These are phyloP conservation scores for Rhinocladiella similis DNA, from an alignment of 2,329 filamentous ascomycete genomes.

Conservation along the genomic window DNA sequence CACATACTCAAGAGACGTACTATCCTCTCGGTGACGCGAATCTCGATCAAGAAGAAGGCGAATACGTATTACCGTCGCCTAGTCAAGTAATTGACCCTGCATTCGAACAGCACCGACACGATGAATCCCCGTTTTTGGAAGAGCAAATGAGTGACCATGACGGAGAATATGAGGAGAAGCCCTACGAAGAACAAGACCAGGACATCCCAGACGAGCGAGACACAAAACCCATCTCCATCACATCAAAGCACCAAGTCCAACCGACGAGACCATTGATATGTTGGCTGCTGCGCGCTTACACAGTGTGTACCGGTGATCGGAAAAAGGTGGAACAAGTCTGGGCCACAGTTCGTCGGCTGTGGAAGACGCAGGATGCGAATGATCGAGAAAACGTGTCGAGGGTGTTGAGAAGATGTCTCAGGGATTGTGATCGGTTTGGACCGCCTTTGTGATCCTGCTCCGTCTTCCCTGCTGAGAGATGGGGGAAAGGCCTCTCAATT, in stretches of 20 bases:
- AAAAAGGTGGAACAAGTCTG: constrained; percentile 26
- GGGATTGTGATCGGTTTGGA: constrained; percentile 28
- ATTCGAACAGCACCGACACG: neutral
- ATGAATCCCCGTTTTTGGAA: neutral
- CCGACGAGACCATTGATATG: constrained; percentile 24
- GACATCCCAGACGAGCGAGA: neutral
- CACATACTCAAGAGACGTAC: constrained; percentile 20
- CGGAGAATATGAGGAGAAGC: no score
- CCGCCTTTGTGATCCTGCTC: constrained; percentile 22
- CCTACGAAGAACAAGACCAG: neutral
- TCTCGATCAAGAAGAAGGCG: constrained; percentile 29
- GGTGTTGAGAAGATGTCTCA: constrained; percentile 27
- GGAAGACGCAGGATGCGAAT: constrained; percentile 27
- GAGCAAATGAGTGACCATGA: no score
- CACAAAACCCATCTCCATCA: constrained; percentile 1
- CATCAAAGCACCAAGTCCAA: constrained; percentile 20
- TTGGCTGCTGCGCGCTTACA: constrained; percentile 29
- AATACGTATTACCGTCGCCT: constrained; percentile 29
- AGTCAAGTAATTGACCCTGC: constrained; percentile 20
- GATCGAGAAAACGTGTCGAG: constrained; percentile 24
- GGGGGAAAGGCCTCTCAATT: no score
- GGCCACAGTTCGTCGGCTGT: constrained; percentile 24
- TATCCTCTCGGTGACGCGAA: constrained; percentile 26
- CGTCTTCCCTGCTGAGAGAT: no score
- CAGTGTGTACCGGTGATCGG: constrained; percentile 24